Percentiles rank a stretch among this genome's conserved stretches.
phyloP scores from a whole-genome alignment of 2,329 filamentous ascomycete species.

The Fusarium citri region DNA sequence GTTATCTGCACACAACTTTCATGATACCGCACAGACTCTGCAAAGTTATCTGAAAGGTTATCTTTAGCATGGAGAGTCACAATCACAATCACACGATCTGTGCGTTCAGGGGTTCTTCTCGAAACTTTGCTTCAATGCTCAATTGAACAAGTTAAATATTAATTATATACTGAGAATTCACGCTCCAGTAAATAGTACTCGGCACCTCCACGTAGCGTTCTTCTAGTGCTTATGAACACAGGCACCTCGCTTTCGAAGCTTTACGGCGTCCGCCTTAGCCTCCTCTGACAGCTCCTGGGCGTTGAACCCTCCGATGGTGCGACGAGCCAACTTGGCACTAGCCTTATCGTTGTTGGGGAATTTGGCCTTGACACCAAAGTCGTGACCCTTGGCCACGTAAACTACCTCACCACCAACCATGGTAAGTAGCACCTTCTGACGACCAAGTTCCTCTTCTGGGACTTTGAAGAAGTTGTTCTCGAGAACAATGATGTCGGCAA shows the following conservation, averaged over 20 bases:
- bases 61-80: neutral
- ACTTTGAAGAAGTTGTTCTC: slow-evolving; percentile 45
- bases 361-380: slow-evolving; percentile 42
- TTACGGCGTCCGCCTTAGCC: slow-evolving; percentile 12
- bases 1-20: neutral
- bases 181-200: neutral
- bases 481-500: slow-evolving; percentile 44
- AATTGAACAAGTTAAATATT: neutral
- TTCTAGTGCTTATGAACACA: slow-evolving; percentile 37
- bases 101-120: neutral
- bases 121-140: neutral
- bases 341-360: slow-evolving; percentile 40
- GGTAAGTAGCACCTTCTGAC: slow-evolving; percentile 42
- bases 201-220: neutral
- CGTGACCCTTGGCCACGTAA: slow-evolving; percentile 41
- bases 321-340: slow-evolving; percentile 27
- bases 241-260: slow-evolving; percentile 34
- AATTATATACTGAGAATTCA: neutral
- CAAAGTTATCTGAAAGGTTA: neutral
- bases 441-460: slow-evolving; percentile 40
- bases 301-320: slow-evolving; percentile 37
- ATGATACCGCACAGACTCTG: neutral
- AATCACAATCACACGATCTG: neutral
- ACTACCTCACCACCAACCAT: slow-evolving; percentile 46
- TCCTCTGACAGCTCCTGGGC: slow-evolving; percentile 24